phyloP scores from a whole-genome alignment of 305 asterid genomes.

The Striga hermonthica region DNA sequence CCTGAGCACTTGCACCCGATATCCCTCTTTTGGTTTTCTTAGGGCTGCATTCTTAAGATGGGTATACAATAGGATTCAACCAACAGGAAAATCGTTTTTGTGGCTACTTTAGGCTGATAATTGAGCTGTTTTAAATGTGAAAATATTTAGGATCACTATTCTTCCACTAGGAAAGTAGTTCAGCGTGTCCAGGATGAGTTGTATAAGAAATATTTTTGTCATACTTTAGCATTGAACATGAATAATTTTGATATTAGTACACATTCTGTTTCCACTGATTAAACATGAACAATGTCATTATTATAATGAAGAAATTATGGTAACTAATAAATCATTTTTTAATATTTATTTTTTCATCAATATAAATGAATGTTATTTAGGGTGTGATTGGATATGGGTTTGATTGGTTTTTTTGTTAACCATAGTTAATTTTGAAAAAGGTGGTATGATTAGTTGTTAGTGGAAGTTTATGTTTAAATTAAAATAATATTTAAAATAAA shows the following conservation, averaged over 20 bases:
- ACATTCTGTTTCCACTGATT: no score
- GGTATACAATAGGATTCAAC: conserved; percentile 10
- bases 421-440: no score
- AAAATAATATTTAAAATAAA: no score
- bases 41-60: not conserved
- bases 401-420: no score
- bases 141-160: not conserved
- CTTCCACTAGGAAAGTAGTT: not conserved
- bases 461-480: no score
- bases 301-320: no score
- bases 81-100: not conserved
- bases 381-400: not conserved
- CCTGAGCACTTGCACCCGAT: conserved; percentile 13
- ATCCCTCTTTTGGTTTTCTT: not conserved
- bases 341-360: no score
- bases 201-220: not conserved
- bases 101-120: not conserved
- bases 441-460: no score
- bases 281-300: no score
- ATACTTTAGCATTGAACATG: not conserved
- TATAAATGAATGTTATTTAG: not conserved
- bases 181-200: conserved; percentile 16
- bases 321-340: no score
- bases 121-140: conserved; percentile 19
- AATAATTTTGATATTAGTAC: not conserved